phyloP scores from a whole-genome alignment of 495 filamentous ascomycete genomes.

The Neurospora terricola region DNA sequence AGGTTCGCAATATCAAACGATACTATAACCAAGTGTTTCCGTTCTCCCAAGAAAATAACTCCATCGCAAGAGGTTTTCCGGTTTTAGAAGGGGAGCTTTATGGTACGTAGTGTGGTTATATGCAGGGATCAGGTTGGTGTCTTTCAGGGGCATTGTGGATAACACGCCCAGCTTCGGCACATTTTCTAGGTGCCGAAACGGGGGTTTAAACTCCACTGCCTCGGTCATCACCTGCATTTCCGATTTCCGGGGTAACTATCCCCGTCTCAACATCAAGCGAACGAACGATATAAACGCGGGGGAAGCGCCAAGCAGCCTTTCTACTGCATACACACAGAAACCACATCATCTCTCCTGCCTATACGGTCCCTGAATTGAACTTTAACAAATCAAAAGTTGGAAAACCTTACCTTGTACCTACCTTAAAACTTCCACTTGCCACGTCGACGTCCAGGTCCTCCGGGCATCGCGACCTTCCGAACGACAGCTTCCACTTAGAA shows the following conservation, averaged over 20 bases:
- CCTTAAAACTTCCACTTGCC: not conserved
- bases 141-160: not conserved
- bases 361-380: not conserved
- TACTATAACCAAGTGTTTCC: not conserved
- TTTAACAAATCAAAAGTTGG: not conserved
- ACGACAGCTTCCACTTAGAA: not conserved
- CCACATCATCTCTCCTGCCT: not conserved
- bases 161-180: not conserved
- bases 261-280: not conserved
- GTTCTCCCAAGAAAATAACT: not conserved
- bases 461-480: no score
- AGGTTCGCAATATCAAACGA: not conserved
- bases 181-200: not conserved
- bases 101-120: not conserved
- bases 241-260: not conserved
- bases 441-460: not conserved
- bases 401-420: not conserved
- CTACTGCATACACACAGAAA: no score
- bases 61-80: not conserved
- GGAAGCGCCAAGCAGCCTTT: not conserved
- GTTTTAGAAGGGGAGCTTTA: not conserved
- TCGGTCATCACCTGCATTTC: not conserved
- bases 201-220: not conserved
- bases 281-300: not conserved
- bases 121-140: not conserved